Percentiles rank a stretch among this genome's conserved stretches.
Evolutionary conservation across 495 filamentous ascomycete genomes (phyloP).

Genomic region (Aspergillus funiculosus): DNA sequence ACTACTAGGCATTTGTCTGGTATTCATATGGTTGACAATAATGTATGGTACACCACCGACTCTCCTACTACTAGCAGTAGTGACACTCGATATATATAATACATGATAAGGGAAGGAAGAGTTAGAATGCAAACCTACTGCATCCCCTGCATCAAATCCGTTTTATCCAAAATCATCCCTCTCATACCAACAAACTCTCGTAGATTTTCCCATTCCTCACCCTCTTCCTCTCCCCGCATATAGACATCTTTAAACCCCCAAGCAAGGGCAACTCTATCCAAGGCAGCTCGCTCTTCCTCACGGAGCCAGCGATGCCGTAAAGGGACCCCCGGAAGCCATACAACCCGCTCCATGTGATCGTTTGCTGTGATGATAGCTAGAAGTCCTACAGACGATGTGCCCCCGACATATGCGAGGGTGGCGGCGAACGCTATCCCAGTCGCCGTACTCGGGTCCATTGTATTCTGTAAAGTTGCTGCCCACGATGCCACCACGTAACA

Average conservation of each 20-base stretch:
- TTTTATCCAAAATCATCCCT: slow-evolving; percentile 83
- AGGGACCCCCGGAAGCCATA: slow-evolving; percentile 75
- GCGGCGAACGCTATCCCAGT: slow-evolving; percentile 76
- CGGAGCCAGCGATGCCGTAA: slow-evolving; percentile 81
- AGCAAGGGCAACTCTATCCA: slow-evolving; percentile 75
- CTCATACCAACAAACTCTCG: slow-evolving; percentile 72
- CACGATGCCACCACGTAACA: slow-evolving; percentile 60
- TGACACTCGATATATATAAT: too few relatives aligned
- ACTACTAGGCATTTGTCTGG: too few relatives aligned
- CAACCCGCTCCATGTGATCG: slow-evolving; percentile 90
- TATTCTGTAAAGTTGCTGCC: slow-evolving; percentile 53
- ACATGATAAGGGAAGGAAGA: neutral
- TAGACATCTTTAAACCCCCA: slow-evolving; percentile 86
- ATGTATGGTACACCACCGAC: too few relatives aligned
- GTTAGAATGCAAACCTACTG: slow-evolving; percentile 39
- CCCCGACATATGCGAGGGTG: slow-evolving; percentile 71
- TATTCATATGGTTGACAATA: too few relatives aligned
- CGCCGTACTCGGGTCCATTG: slow-evolving; percentile 63
- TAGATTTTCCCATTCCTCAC: slow-evolving; percentile 79
- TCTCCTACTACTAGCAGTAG: too few relatives aligned
- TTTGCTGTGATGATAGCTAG: slow-evolving; percentile 79
- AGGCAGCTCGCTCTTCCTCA: slow-evolving; percentile 86
- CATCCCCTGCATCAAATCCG: slow-evolving; percentile 89
- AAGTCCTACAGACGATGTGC: slow-evolving; percentile 72
- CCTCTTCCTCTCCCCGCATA: slow-evolving; percentile 82